Base-by-base conservation (phyloP, 2,329 filamentous ascomycete genomes). In the Scolecobasidium constrictum region DNA sequence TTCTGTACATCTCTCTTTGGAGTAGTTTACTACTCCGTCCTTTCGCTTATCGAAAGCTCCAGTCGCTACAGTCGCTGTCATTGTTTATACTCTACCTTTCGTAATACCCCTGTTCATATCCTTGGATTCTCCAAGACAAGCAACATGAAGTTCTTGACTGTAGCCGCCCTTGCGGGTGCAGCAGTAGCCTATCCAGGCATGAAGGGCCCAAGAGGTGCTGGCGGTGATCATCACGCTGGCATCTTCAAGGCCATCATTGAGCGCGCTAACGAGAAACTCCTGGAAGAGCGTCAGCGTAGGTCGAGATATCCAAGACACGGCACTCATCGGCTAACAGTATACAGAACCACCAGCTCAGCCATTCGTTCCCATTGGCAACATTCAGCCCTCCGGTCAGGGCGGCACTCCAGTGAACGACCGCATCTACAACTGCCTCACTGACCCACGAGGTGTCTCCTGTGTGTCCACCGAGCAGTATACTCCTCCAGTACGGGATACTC, bases 401-500 rank as follows among this genome's bases (percentile, higher is more conserved):
- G 26, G 26, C n/a, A 31, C 26, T 31, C 9, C 26, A 9, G n/a
- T n/a, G 9, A 31, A 31, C 26, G 26, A 31, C 26, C 26, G n/a
- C 9, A 31, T 31, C 26, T 15, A 3, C 7, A 5, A 18, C 38
- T 40, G 20, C 22, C 12, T 22, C 18, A 23, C 16, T 28, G 18
- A 4, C 18, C 15, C 4, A 22, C 7, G 26, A 22, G 21, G 19
- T 28, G 7, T n/a, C 15, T 3, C 3, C 12, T 20, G 21, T 13
- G 13, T 16, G 18, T 22, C 5, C 22, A 40, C 12, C 3, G 17
- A 40, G 39, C 13, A 22, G 13, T 41, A 41, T 15, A 35, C 39
- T 15, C n/a, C 39, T 19, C 28, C 39, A 33, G 53, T 55, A 4
- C 49, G 55, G 22, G 55, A 53, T 20, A 56, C 50, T 22, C 51